Conservation (phyloP, 371 early-diverging fungal species). For the Actinomortierella wolfii region DNA sequence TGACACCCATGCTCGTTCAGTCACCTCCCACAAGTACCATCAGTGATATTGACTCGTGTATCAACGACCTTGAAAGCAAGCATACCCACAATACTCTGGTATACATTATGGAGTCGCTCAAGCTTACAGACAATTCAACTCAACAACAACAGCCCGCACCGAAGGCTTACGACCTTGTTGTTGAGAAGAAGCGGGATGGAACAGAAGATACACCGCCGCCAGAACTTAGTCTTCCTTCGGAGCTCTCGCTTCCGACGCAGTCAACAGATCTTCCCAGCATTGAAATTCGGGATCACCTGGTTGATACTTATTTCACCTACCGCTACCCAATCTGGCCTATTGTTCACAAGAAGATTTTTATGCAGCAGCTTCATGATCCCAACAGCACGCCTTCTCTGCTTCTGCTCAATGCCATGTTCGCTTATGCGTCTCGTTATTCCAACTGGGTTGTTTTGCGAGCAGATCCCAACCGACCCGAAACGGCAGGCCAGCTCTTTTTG, state of each 20-base stretch:
- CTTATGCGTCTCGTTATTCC: conserved; percentile 41
- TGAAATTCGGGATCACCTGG: conserved; percentile 43
- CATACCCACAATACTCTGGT: conserved; percentile 48
- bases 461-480: conserved; percentile 43
- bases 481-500: conserved; percentile 46
- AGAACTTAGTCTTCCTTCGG: conserved; percentile 41
- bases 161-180: conserved; percentile 41
- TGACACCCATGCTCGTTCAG: conserved; percentile 33
- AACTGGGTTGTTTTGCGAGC: conserved; percentile 40
- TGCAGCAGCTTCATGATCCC: conserved; percentile 43
- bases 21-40: conserved; percentile 39
- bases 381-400: conserved; percentile 48
- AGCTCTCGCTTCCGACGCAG: conserved; percentile 28
- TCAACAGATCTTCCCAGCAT: conserved; percentile 42
- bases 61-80: conserved; percentile 46
- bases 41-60: conserved; percentile 42
- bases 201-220: conserved; percentile 21
- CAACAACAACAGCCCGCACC: conserved; percentile 15
- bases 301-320: conserved; percentile 43
- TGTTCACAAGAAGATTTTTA: conserved; percentile 45
- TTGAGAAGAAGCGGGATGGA: conserved; percentile 38
- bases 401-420: conserved; percentile 44
- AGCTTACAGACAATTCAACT: conserved; percentile 33
- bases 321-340: conserved; percentile 47
- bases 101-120: conserved; percentile 46